These are phyloP conservation scores for Capsicum pubescens DNA, from an alignment of 257 asterid species.

Conservation along the genomic window DNA sequence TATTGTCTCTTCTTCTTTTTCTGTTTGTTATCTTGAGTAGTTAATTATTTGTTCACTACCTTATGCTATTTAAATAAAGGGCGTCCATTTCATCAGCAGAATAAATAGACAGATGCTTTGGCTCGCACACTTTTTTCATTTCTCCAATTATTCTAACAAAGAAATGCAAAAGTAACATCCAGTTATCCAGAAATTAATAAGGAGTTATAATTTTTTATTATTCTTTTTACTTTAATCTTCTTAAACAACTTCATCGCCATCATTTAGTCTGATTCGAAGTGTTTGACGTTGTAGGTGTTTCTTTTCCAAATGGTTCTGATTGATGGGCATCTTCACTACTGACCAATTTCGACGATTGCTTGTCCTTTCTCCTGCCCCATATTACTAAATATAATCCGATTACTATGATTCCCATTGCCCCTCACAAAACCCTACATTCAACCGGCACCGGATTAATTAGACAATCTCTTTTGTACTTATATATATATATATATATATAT, in stretches of 20 bases:
- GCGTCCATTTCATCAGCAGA: not conserved
- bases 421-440: conserved; percentile 56
- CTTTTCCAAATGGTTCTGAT: not conserved
- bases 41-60: not conserved
- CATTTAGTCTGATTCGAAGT: not conserved
- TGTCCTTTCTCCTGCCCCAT: conserved; percentile 59
- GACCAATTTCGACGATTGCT: not conserved
- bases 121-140: not conserved
- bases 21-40: not conserved
- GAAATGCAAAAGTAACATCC: not conserved
- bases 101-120: not conserved
- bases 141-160: not conserved
- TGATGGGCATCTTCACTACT: not conserved
- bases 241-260: conserved; percentile 11
- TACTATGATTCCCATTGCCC: conserved; percentile 40
- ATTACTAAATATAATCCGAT: conserved; percentile 54
- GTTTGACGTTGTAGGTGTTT: not conserved
- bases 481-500: no score
- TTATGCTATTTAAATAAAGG: not conserved
- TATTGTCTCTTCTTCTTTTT: not conserved
- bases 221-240: not conserved
- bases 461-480: not conserved
- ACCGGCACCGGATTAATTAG: not conserved
- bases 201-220: not conserved
- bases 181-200: not conserved